phyloP scores from a whole-genome alignment of 129 eudicot genomes.

The Kitagawia praeruptora region DNA sequence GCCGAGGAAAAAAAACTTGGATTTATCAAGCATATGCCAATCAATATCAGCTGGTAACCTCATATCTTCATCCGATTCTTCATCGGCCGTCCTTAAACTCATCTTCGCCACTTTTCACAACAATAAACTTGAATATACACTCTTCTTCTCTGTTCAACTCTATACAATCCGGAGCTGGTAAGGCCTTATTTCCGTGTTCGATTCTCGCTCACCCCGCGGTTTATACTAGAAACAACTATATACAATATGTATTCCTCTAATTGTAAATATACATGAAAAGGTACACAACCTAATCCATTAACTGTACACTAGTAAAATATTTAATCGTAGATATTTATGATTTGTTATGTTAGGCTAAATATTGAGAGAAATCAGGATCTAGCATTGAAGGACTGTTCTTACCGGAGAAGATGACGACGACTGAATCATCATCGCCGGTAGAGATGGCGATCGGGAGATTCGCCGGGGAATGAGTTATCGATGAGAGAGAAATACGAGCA shows the following conservation, averaged over 20 bases:
- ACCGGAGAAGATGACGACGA: conserved; percentile 5
- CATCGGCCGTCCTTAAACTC: conserved; percentile 52
- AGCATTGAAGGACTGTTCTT: conserved; percentile 25
- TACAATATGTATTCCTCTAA: too few species aligned
- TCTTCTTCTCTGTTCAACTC: conserved; percentile 3
- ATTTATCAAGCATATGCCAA: conserved; percentile 87
- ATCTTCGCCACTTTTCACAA: conserved; percentile 42
- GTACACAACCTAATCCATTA: conserved; percentile 9
- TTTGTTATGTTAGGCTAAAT: background rate
- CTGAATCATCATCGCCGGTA: background rate
- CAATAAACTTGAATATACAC: background rate
- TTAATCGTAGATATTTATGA: background rate
- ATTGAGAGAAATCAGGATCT: conserved; percentile 13
- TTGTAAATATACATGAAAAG: conserved; percentile 10
- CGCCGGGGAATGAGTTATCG: background rate
- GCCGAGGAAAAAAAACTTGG: conserved; percentile 81
- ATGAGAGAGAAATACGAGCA: background rate
- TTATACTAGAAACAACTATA: too few species aligned
- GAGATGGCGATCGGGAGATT: background rate
- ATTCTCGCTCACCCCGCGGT: too few species aligned
- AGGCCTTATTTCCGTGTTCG: too few species aligned
- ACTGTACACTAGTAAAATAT: conserved; percentile 1
- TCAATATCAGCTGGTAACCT: conserved; percentile 76
- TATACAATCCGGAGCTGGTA: background rate
- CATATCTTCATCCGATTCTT: conserved; percentile 42